These are phyloP conservation scores for Periconia digitata DNA, from an alignment of 2,329 filamentous ascomycete species.

Conservation along the genomic window DNA sequence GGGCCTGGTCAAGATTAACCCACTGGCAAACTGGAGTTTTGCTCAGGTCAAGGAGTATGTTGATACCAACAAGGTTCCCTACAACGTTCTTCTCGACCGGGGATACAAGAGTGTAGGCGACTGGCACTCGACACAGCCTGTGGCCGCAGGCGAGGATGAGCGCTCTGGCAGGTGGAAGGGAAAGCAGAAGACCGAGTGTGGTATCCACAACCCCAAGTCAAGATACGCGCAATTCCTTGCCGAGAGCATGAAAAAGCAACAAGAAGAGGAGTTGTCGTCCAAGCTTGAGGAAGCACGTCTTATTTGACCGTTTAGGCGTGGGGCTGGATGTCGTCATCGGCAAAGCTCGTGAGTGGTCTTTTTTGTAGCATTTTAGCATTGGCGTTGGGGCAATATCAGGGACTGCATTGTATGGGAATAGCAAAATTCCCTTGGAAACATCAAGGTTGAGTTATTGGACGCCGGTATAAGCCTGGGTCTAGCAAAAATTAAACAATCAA, in stretches of 20 bases:
- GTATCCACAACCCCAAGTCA: conserved; percentile 97
- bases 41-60: conserved; percentile 86
- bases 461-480: conserved; percentile 8
- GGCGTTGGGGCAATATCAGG: conserved; percentile 46
- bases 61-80: conserved; percentile 82
- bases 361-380: conserved; percentile 44
- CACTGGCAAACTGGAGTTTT: conserved; percentile 92
- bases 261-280: conserved; percentile 38
- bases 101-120: conserved; percentile 99
- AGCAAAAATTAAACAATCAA: not conserved
- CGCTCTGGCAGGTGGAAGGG: conserved; percentile 97
- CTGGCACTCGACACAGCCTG: conserved; percentile 94
- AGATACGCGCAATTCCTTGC: conserved; percentile 86
- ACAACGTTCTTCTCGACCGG: conserved; percentile 85
- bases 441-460: conserved; percentile 21
- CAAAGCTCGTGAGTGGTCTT: conserved; percentile 16
- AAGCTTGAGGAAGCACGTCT: conserved; percentile 26
- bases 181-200: conserved; percentile 92
- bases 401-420: conserved; percentile 15
- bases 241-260: conserved; percentile 71
- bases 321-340: conserved; percentile 18
- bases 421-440: conserved; percentile 10
- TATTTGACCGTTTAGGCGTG: conserved; percentile 24
- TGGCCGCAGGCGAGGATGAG: conserved; percentile 91
- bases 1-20: conserved; percentile 96